Conservation (phyloP, 176 grass and related monocot species). For the Coix lacrymajobi region DNA sequence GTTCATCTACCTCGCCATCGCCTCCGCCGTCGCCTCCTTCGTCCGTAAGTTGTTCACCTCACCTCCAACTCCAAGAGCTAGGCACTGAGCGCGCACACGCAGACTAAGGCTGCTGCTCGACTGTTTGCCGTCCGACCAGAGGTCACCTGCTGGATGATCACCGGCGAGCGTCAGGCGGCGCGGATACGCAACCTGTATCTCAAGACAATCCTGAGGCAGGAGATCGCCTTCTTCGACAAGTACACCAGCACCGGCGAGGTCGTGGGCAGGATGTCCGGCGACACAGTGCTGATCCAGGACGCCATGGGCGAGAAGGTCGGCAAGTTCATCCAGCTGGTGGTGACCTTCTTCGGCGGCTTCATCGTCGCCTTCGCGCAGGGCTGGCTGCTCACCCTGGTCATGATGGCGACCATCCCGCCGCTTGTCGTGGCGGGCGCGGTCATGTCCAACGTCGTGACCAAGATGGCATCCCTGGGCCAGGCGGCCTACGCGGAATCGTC, state of each 20-base stretch:
- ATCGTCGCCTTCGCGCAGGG: constrained; percentile 86
- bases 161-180: constrained; percentile 91
- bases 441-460: constrained; percentile 85
- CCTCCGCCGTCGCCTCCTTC: constrained; percentile 76
- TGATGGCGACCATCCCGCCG: constrained; percentile 84
- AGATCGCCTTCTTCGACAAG: constrained; percentile 97
- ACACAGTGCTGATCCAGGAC: constrained; percentile 96
- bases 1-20: constrained; percentile 81
- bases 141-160: constrained; percentile 98
- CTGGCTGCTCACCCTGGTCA: constrained; percentile 87
- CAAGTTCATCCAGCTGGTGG: constrained; percentile 84
- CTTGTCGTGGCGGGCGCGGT: constrained; percentile 68
- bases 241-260: constrained; percentile 96
- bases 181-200: constrained; percentile 92
- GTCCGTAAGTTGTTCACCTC: constrained; percentile 64
- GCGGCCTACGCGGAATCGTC: constrained; percentile 80
- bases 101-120: not conserved
- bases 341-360: constrained; percentile 90
- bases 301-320: constrained; percentile 99
- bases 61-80: not conserved
- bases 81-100: not conserved
- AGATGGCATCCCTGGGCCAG: constrained; percentile 92
- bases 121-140: constrained; percentile 25
- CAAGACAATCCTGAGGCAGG: constrained; percentile 89
- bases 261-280: constrained; percentile 90